Base-by-base conservation (phyloP, 2,329 filamentous ascomycete species). In the Zymoseptoria crescenta region DNA sequence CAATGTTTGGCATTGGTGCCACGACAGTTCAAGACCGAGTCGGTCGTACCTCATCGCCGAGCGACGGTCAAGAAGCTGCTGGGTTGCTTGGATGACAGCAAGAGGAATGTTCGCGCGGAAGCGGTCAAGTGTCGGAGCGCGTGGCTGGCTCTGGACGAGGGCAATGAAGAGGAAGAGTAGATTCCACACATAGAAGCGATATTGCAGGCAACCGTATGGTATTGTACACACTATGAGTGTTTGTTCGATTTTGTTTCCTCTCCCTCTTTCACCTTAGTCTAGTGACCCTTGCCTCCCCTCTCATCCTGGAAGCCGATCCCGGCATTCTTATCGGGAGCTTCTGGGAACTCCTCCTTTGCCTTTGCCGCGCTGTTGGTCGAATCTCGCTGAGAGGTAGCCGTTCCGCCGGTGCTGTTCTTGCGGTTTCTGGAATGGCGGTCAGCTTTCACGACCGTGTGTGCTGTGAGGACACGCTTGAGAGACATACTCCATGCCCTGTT, bases 111-210 rank as follows among this genome's bases (percentile, higher is more conserved):
- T 8, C 77, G 85, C 49, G 80, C 81, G 62, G 82, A 83, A 59
- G 85, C 84, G 13, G 84, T 87, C 27, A 80, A 79, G 73, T 85
- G 83, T 62, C 73, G 83, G 55, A 79, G 75, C n/a, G 81, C 77
- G 57, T 87, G 84, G 84, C 69, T 85, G 56, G 77, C 79, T 13
- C 74, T 85, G 50, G 83, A 83, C 67, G 83, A 86, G 69, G 75
- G 69, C 13, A 75, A 79, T 24, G 81, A 82, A 21, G 83, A 85
- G 50, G 81, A 84, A 20, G 72, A 73, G 35, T 45, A 24, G 19
- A 30, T 30, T 30, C 29, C 29, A 30, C 13, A 45, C n/a, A 16
- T 45, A 45, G 10, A 16, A 45, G n/a, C 35, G 35, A 16, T n/a
- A 45, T 24, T 13, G 13, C 35, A 7, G 13, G n/a, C 35, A 45